Evolutionary conservation across 2,329 filamentous ascomycete genomes (phyloP), one percentile per base, ranked within the genome.

Genomic region (Graphilbum sp.): DNA sequence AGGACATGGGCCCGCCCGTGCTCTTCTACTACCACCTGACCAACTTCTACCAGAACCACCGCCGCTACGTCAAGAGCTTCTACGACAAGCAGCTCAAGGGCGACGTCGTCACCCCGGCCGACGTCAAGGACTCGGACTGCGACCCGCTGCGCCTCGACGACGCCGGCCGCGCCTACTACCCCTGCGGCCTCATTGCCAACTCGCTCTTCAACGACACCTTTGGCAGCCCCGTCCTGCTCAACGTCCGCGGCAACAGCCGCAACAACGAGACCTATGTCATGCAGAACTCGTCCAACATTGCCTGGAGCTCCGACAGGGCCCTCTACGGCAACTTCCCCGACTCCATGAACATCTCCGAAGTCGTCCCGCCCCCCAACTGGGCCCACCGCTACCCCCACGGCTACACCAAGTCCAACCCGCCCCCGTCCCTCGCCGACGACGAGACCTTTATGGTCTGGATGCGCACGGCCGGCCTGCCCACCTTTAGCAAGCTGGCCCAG

Each of bases 41-140:
- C 41, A 94, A 96, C 61, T 98, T 98, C 63, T 96, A 96, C 64
- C 90, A 98, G 60, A 98, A 98, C 55, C 90, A 98, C 55, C 80
- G 90, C 47, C 79, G 88, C 57, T 98, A 98, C 49, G 90, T 95
- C 43, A 82, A 85, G 53, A 93, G 84, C 1, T 80, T 93, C 51
- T 80, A 87, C 52, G 69, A 78, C 41, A 67, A 82, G 37, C 90
- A 98, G 58, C 66, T 98, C 38, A 61, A 79, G 47, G 90, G 87
- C 34, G 64, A 75, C 6, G 67, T 66, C 11, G 69, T 81, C 16
- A 63, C 64, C 24, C 69, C 67, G 41, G 49, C 48, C 27, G 68
- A 71, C 2, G 81, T 96, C 47, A 59, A 67, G 24, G 60, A 60
- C 24, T 79, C 84, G 30, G 70, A 78, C 42, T 95, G 87, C 58